Conservation (phyloP, 306 rosid genomes). For the Pueraria montana region DNA sequence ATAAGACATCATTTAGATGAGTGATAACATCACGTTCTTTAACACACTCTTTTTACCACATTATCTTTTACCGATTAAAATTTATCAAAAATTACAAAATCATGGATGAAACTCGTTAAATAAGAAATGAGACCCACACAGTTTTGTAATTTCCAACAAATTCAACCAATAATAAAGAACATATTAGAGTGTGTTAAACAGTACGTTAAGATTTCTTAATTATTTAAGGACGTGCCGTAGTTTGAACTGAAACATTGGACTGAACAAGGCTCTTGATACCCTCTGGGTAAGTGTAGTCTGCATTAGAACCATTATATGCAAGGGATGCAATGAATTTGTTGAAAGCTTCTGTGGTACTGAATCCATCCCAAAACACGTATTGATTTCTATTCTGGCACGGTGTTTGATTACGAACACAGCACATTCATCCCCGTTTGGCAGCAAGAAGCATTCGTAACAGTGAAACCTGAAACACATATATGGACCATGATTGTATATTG, state of each 20-base stretch:
- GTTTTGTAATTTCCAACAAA: no score
- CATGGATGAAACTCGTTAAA: no score
- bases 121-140: no score
- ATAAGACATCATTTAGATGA: no score
- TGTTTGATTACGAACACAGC: conserved; percentile 5
- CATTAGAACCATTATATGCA: neutral
- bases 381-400: conserved; percentile 59
- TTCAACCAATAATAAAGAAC: no score
- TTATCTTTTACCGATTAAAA: no score
- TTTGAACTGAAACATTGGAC: no score
- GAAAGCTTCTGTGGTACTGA: conserved; percentile 47
- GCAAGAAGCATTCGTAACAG: conserved; percentile 44
- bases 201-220: no score
- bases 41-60: no score
- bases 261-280: neutral
- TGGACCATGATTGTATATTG: neutral
- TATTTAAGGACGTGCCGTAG: neutral
- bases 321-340: conserved; percentile 44
- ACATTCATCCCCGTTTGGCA: conserved; percentile 36
- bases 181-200: no score
- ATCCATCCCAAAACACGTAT: conserved; percentile 60
- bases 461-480: conserved; percentile 52
- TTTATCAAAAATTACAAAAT: neutral
- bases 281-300: neutral
- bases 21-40: no score